Evolutionary conservation across 2,329 filamentous ascomycete species (phyloP).

Genomic region (Fusarium fracticaudum): DNA sequence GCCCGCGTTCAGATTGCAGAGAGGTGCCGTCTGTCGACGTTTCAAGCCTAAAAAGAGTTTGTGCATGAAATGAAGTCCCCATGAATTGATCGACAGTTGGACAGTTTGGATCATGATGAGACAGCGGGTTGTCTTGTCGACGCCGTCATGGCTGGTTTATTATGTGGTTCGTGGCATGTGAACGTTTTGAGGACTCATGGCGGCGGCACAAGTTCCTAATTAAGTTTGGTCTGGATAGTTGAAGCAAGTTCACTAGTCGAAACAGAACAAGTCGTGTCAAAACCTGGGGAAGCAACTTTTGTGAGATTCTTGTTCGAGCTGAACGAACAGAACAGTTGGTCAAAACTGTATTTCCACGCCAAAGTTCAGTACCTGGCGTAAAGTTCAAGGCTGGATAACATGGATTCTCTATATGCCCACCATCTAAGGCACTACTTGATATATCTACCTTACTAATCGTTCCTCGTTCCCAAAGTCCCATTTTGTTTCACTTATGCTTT

Average conservation of each 20-base stretch:
- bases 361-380: neutral
- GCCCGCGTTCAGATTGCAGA: constrained; percentile 14
- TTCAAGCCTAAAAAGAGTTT: constrained; percentile 8
- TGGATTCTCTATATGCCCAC: neutral
- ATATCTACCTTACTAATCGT: neutral
- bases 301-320: constrained; percentile 4
- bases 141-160: neutral
- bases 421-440: no score
- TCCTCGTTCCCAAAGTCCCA: neutral
- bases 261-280: constrained; percentile 17
- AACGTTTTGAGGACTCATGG: constrained; percentile 17
- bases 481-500: constrained; percentile 5
- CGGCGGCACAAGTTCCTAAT: constrained; percentile 34
- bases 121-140: neutral
- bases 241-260: constrained; percentile 9
- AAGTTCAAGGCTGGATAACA: neutral
- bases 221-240: constrained; percentile 24
- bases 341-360: neutral
- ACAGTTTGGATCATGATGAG: neutral
- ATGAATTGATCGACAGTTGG: constrained; percentile 17
- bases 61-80: constrained; percentile 16
- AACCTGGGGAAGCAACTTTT: constrained; percentile 31
- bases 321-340: neutral
- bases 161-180: constrained; percentile 28
- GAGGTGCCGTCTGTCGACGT: neutral